Evolutionary conservation across 176 grass and related monocot species (phyloP), one percentile per base, ranked within the genome.

Genomic region (Carex pumila): DNA sequence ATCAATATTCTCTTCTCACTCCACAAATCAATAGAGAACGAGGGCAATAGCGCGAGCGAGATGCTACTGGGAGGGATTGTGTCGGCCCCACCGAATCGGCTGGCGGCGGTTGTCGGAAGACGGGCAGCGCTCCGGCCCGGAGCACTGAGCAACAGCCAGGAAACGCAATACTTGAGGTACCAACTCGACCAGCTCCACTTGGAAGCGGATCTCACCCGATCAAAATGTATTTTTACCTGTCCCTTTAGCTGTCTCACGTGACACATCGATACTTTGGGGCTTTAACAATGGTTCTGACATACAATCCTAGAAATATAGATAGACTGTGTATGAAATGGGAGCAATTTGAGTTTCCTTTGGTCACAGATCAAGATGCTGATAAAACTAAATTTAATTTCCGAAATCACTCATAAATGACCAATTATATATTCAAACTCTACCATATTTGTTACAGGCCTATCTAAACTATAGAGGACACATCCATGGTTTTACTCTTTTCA

Each of bases 131-230:
- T 21, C 19, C 80, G 80, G 11, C 61, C 47, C 3, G 12, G 60
- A 3, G 60, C 47, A 15, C 7, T 82, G 41, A 68, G 45, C n/a
- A 82, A 29, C 60, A 45, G 61, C 4, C 59, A 82, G 80, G 61
- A 82, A 29, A 82, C 80, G 80, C 84, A 73, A 29, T 57, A 77
- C 29, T 76, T 95, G 69, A 83, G 89, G 85, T 86, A 79, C 86
- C 91, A 98, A 84, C 92, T 98, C 63, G 89, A 95, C 25, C 89
- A 93, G 61, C 91, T 98, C 86, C 92, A 91, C 74, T 55, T 74
- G 25, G 95, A 98, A 84, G 91, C 88, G 49, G 89, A 95, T 81
- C 80, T 89, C 63, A 93, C 91, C 79, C 85, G 92, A 21, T 91
- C 92, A 61, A 98, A 93, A 89, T 92, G 95, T 94, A 86, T 7